Percentiles rank a stretch among this genome's conserved stretches.
Evolutionary conservation across 2,329 filamentous ascomycete genomes (phyloP).

Genomic region (Intubia oerlemansii): DNA sequence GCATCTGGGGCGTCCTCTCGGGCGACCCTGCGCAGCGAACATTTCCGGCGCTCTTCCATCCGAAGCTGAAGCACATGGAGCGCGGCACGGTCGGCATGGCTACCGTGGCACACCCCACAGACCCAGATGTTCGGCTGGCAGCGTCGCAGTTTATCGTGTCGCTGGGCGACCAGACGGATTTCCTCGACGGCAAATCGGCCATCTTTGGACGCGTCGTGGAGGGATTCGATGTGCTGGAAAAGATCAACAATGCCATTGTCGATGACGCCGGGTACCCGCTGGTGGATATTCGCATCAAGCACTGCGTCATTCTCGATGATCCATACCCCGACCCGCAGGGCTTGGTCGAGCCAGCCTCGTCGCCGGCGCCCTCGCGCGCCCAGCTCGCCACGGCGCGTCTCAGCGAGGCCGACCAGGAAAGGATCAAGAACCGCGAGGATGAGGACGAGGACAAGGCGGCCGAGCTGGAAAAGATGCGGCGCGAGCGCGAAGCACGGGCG

Average conservation of each 20-base stretch:
- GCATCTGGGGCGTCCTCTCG: slow-evolving; percentile 72
- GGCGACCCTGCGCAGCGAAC: slow-evolving; percentile 45
- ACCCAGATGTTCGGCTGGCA: slow-evolving; percentile 64
- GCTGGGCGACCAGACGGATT: slow-evolving; percentile 72
- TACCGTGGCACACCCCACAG: slow-evolving; percentile 53
- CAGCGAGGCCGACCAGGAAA: slow-evolving; percentile 56
- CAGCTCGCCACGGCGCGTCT: slow-evolving; percentile 86
- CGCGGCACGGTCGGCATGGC: slow-evolving; percentile 94
- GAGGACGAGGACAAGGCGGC: slow-evolving; percentile 37
- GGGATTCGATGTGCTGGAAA: slow-evolving; percentile 82
- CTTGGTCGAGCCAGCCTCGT: slow-evolving; percentile 55
- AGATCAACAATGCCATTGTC: slow-evolving; percentile 76
- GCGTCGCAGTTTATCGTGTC: slow-evolving; percentile 91
- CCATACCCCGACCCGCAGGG: slow-evolving; percentile 68
- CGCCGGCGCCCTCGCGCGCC: slow-evolving; percentile 60
- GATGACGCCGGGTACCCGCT: slow-evolving; percentile 73
- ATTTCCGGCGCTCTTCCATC: slow-evolving; percentile 67
- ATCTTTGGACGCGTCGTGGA: slow-evolving; percentile 93
- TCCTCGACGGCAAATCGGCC: slow-evolving; percentile 78
- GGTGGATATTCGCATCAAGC: slow-evolving; percentile 85
- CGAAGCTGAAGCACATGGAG: slow-evolving; percentile 73
- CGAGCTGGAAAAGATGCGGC: slow-evolving; percentile 54
- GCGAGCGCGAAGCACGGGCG: slow-evolving; percentile 77
- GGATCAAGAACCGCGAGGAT: slow-evolving; percentile 36
- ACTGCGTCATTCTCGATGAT: slow-evolving; percentile 81